phyloP scores from a whole-genome alignment of 2,329 filamentous ascomycete species.

The Elsinoe arachidis region DNA sequence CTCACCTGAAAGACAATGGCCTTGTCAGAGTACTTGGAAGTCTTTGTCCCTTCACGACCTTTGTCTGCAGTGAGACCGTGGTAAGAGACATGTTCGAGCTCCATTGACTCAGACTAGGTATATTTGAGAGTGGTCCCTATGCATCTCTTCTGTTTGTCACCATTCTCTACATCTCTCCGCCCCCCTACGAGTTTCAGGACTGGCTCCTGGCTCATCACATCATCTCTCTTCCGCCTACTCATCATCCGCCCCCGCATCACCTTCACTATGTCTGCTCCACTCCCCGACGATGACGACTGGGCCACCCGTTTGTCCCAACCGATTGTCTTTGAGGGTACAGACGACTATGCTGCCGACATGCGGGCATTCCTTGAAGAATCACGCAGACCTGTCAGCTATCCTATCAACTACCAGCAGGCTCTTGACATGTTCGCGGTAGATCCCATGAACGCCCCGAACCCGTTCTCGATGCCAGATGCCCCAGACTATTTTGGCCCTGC shows the following conservation, averaged over 20 bases:
- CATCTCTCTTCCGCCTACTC: not conserved
- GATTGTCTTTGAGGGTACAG: not conserved
- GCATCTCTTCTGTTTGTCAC: not conserved
- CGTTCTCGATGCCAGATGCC: not conserved
- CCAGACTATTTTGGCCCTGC: not conserved
- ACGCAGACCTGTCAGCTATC: not conserved
- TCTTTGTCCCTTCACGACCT: not conserved
- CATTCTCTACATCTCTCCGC: not conserved
- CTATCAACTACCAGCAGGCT: not conserved
- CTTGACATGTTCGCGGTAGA: not conserved
- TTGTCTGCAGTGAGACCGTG: not conserved
- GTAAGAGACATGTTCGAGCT: not conserved
- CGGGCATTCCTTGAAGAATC: too few relatives aligned
- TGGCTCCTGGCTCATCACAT: not conserved
- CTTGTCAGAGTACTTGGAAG: not conserved
- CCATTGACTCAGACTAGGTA: not conserved
- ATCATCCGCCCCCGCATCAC: too few relatives aligned
- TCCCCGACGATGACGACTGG: not conserved
- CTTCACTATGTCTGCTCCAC: not conserved
- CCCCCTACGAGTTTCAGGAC: not conserved
- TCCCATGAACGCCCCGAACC: not conserved
- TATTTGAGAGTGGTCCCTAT: not conserved
- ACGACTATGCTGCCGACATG: too few relatives aligned
- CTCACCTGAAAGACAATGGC: not conserved
- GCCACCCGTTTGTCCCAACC: not conserved